A percentile compares a stretch with the other conserved stretches of the same genome.
These are phyloP conservation scores for Pisolithus sp. DNA, from an alignment of 768 basidiomycete species.

Conservation along the genomic window DNA sequence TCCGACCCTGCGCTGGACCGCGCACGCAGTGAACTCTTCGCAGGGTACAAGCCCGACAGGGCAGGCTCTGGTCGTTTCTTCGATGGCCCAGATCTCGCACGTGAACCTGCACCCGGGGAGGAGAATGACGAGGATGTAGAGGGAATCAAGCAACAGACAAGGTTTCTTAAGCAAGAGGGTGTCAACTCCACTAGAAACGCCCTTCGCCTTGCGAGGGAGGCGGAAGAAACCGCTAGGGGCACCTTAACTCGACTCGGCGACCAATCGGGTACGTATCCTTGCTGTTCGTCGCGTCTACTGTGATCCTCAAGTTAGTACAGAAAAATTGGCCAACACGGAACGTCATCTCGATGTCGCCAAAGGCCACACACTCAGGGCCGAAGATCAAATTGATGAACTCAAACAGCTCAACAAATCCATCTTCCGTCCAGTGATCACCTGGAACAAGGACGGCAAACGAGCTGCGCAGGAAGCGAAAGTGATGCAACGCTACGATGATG, in stretches of 20 bases:
- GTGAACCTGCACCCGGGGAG: constrained; percentile 52
- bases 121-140: constrained; percentile 87
- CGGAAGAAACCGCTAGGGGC: constrained; percentile 88
- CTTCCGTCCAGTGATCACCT: constrained; percentile 86
- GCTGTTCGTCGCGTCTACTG: neutral
- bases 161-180: constrained; percentile 86
- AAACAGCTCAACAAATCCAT: constrained; percentile 93
- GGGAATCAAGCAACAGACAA: constrained; percentile 90
- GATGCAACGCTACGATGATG: constrained; percentile 80
- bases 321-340: constrained; percentile 89
- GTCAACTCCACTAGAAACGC: constrained; percentile 88
- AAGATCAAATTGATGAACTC: constrained; percentile 89
- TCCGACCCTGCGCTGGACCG: constrained; percentile 42
- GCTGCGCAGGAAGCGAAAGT: constrained; percentile 81
- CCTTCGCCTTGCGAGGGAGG: constrained; percentile 86
- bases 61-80: constrained; percentile 60
- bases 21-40: constrained; percentile 69
- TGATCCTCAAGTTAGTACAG: constrained; percentile 29
- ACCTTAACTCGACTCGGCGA: constrained; percentile 81
- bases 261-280: constrained; percentile 74
- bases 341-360: constrained; percentile 91
- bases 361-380: constrained; percentile 79
- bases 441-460: constrained; percentile 90
- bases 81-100: constrained; percentile 48
- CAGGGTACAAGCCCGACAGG: constrained; percentile 63